These are phyloP conservation scores for Rubus parviflorus DNA, from an alignment of 306 rosid genomes.

Conservation along the genomic window DNA sequence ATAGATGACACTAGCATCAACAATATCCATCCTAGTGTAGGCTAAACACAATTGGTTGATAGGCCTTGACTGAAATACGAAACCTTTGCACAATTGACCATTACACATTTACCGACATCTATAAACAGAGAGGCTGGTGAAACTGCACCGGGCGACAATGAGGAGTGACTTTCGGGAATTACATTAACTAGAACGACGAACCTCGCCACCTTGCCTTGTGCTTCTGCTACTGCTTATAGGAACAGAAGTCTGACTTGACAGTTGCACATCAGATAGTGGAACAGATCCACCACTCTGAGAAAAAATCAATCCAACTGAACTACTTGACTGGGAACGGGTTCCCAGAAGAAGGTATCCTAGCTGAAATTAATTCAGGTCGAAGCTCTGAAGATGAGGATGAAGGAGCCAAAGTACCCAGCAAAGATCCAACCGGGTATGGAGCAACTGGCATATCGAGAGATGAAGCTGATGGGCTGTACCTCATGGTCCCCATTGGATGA, in stretches of 20 bases:
- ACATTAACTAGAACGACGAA: conserved; percentile 37
- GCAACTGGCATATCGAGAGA: conserved; percentile 70
- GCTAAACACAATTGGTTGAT: conserved; percentile 32
- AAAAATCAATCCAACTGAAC: conserved; percentile 60
- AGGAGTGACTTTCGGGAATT: conserved; percentile 15
- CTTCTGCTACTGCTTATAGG: conserved; percentile 55
- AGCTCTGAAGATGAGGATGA: conserved; percentile 57
- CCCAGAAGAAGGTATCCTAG: conserved; percentile 60
- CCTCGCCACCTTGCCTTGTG: conserved; percentile 59
- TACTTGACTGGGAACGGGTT: conserved; percentile 50
- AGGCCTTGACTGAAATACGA: conserved; percentile 30
- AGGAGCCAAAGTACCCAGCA: conserved; percentile 68
- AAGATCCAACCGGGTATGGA: conserved; percentile 79
- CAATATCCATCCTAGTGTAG: conserved; percentile 33
- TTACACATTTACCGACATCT: conserved; percentile 28
- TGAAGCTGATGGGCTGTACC: conserved; percentile 63
- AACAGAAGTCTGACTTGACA: conserved; percentile 54
- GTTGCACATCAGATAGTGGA: conserved; percentile 63
- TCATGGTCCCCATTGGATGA: conserved; percentile 70
- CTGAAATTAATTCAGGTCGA: conserved; percentile 49
- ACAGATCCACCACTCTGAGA: conserved; percentile 64
- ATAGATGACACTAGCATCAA: conserved; percentile 31
- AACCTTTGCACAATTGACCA: conserved; percentile 44
- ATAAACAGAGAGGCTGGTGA: conserved; percentile 34
- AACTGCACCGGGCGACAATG: conserved; percentile 27